phyloP scores from a whole-genome alignment of 75 land plant species.

The Pinus albicaulis region DNA sequence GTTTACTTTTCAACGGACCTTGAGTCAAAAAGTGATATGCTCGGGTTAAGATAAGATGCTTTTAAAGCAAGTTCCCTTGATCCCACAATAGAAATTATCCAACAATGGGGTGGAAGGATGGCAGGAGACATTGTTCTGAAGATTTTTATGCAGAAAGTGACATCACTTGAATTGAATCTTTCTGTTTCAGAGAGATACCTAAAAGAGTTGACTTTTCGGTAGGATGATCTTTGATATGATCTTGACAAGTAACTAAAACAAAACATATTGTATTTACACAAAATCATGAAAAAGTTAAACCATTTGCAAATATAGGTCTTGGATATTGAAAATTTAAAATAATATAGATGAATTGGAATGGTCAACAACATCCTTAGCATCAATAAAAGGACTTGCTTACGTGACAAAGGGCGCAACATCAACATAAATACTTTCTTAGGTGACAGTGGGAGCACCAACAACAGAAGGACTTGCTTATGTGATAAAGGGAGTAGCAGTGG shows the following conservation, averaged over 20 bases:
- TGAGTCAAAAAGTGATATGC: constrained; percentile 11
- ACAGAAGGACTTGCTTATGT: no score
- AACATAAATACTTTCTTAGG: no score
- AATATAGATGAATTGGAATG: no score
- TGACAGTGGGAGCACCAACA: no score
- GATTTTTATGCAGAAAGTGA: constrained; percentile 89
- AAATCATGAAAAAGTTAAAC: no score
- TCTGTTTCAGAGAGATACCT: constrained; percentile 72
- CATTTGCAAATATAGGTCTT: no score
- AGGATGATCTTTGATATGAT: constrained; percentile 5
- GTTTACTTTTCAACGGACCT: constrained; percentile 48
- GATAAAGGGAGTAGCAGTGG: no score
- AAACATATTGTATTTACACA: no score
- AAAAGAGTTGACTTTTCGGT: constrained; percentile 56
- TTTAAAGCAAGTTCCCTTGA: constrained; percentile 18
- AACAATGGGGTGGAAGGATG: constrained; percentile 47
- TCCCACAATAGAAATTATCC: constrained; percentile 26
- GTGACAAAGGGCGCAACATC: no score
- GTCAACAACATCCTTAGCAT: no score
- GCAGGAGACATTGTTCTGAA: constrained; percentile 82
- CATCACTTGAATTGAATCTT: constrained; percentile 68
- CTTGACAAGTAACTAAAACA: constrained; percentile 38
- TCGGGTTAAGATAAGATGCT: constrained; percentile 13
- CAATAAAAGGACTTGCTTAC: no score
- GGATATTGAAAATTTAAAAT: no score